Evolutionary conservation across 2,329 filamentous ascomycete genomes (phyloP).

Genomic region (Fusarium zealandicum): DNA sequence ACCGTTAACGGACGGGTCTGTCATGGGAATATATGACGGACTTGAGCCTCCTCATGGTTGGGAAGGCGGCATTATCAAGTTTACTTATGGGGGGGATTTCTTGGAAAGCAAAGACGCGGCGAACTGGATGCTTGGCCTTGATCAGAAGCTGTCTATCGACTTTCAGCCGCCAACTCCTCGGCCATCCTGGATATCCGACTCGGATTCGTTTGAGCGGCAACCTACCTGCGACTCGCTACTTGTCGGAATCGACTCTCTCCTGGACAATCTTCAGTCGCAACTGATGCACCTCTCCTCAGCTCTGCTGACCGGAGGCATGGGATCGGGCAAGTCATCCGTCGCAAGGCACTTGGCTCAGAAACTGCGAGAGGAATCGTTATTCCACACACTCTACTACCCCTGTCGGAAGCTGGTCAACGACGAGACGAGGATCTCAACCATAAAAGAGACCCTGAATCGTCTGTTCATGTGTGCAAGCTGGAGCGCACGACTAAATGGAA

Average conservation of each 20-base stretch:
- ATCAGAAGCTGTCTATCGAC: constrained; percentile 75
- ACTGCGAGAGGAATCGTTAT: constrained; percentile 75
- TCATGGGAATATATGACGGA: constrained; percentile 68
- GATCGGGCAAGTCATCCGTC: constrained; percentile 87
- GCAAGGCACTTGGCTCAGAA: constrained; percentile 77
- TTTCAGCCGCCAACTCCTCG: constrained; percentile 76
- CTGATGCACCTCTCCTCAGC: constrained; percentile 88
- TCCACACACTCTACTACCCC: constrained; percentile 84
- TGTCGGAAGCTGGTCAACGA: constrained; percentile 89
- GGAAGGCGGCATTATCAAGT: constrained; percentile 83
- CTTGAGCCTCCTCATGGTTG: constrained; percentile 68
- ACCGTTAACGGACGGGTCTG: constrained; percentile 86
- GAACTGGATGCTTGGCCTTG: constrained; percentile 80
- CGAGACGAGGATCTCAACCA: constrained; percentile 85
- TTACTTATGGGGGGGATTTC: constrained; percentile 60
- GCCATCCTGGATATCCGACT: constrained; percentile 62
- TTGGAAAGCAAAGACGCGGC: constrained; percentile 57
- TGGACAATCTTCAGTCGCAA: constrained; percentile 76
- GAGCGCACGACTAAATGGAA: constrained; percentile 87
- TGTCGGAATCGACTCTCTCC: constrained; percentile 83
- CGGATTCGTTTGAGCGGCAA: constrained; percentile 59
- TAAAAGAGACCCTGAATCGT: constrained; percentile 86
- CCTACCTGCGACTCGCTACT: constrained; percentile 66
- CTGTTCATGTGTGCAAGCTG: constrained; percentile 90
- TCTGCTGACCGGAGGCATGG: constrained; percentile 85